Percentiles rank a stretch among this genome's conserved stretches.
Evolutionary conservation across 441 rosid species (phyloP).

Genomic region (Jatropha multifida): DNA sequence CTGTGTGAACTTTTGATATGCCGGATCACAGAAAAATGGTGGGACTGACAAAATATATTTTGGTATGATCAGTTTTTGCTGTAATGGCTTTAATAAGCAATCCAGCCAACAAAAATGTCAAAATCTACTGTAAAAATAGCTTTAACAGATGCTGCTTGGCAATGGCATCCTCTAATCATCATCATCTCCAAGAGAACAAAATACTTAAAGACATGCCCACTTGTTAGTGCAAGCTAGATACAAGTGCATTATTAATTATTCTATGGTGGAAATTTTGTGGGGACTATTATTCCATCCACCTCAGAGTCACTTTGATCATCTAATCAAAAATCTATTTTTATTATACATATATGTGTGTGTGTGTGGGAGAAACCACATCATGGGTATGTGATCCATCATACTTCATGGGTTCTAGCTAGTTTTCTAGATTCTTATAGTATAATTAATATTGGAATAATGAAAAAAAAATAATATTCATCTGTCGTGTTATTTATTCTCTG

Average conservation of each 20-base stretch:
- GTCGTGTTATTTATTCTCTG: neutral
- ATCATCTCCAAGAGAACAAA: slow-evolving; percentile 31
- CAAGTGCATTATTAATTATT: slow-evolving; percentile 43
- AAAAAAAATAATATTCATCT: neutral
- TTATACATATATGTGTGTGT: neutral
- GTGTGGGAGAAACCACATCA: neutral
- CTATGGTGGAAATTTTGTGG: slow-evolving; percentile 39
- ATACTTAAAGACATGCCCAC: slow-evolving; percentile 41
- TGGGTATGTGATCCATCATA: slow-evolving; percentile 12
- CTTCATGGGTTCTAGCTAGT: slow-evolving; percentile 13
- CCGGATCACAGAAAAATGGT: slow-evolving; percentile 27
- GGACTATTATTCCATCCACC: slow-evolving; percentile 47
- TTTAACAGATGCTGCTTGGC: slow-evolving; percentile 43
- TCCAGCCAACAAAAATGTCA: slow-evolving; percentile 32
- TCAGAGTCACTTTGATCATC: slow-evolving; percentile 33
- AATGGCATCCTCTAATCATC: slow-evolving; percentile 26
- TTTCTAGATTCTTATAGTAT: neutral
- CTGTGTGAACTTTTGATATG: slow-evolving; percentile 26
- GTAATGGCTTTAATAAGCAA: neutral
- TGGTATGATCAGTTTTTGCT: too few relatives aligned
- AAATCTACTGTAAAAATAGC: slow-evolving; percentile 32
- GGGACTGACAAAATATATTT: slow-evolving; percentile 19
- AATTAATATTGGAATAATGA: neutral
- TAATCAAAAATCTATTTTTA: neutral
- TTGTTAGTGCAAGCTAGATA: slow-evolving; percentile 34